phyloP scores from a whole-genome alignment of 2,329 filamentous ascomycete genomes.

The Trichoderma endophyticum region DNA sequence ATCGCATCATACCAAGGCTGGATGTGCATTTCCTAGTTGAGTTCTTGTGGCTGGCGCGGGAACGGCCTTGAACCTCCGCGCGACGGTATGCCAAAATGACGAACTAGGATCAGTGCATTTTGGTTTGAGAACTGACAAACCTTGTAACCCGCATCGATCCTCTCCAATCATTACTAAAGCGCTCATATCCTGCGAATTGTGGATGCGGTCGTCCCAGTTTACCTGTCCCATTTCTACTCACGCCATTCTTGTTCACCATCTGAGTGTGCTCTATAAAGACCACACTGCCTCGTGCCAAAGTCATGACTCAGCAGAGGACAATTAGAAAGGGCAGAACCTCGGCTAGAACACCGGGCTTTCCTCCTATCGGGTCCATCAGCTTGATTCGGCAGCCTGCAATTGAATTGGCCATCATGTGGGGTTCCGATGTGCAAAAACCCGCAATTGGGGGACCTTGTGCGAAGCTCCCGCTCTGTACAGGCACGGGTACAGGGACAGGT shows the following conservation, averaged over 20 bases:
- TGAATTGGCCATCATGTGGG: conserved; percentile 9
- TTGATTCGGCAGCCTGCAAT: conserved; percentile 6
- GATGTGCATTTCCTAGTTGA: not conserved
- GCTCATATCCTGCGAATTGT: not conserved
- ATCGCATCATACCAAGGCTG: not conserved
- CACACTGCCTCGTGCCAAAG: not conserved
- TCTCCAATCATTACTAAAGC: not conserved
- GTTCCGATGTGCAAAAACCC: conserved; percentile 9
- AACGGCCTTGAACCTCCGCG: not conserved
- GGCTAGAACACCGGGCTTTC: not conserved
- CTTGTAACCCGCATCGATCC: not conserved
- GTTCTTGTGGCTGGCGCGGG: not conserved
- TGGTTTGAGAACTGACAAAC: not conserved
- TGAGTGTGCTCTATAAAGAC: not conserved
- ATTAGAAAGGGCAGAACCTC: conserved; percentile 4
- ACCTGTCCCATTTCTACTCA: not conserved
- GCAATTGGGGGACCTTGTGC: not conserved
- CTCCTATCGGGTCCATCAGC: conserved; percentile 6
- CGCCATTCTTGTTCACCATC: not conserved
- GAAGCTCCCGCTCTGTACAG: not conserved
- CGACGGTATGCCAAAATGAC: too few relatives aligned
- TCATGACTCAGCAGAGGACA: not conserved
- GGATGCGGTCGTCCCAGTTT: not conserved
- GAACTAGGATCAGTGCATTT: not conserved
- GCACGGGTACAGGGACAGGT: not conserved